Evolutionary conservation across 176 grass and related monocot species (phyloP).

Genomic region (Musa beccarii): DNA sequence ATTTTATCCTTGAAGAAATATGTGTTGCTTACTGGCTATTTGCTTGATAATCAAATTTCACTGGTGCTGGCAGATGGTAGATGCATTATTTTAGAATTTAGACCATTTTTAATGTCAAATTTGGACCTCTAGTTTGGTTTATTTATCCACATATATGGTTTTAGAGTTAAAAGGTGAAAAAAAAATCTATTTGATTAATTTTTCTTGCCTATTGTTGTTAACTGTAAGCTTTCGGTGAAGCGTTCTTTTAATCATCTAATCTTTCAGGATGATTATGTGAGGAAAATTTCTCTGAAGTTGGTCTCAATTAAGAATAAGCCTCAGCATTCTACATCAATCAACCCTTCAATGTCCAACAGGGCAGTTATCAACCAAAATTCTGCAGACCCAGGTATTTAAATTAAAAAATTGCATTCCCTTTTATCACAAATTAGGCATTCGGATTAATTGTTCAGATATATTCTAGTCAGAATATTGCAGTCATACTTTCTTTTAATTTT

Average conservation of each 20-base stretch:
- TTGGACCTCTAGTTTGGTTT: not conserved
- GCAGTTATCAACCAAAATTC: conserved; percentile 41
- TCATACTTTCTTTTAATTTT: not conserved
- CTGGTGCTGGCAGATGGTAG: no score
- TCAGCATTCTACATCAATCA: conserved; percentile 35
- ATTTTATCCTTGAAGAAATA: no score
- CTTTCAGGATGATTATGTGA: conserved; percentile 74
- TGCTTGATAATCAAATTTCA: no score
- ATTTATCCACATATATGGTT: not conserved
- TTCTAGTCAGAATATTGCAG: not conserved
- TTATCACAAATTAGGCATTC: not conserved
- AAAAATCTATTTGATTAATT: not conserved
- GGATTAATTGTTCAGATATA: not conserved
- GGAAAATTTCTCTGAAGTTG: conserved; percentile 81
- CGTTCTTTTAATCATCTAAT: conserved; percentile 22
- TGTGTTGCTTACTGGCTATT: no score
- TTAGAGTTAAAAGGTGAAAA: no score
- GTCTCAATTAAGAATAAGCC: conserved; percentile 75
- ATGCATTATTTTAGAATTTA: no score
- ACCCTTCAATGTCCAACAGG: conserved; percentile 27
- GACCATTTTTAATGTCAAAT: no score
- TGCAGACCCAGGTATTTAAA: conserved; percentile 34
- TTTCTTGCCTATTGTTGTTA: not conserved
- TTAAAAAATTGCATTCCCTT: not conserved
- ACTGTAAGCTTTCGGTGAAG: not conserved